phyloP scores from a whole-genome alignment of 371 early-diverging fungal genomes.

The Apophysomyces ossiformis region DNA sequence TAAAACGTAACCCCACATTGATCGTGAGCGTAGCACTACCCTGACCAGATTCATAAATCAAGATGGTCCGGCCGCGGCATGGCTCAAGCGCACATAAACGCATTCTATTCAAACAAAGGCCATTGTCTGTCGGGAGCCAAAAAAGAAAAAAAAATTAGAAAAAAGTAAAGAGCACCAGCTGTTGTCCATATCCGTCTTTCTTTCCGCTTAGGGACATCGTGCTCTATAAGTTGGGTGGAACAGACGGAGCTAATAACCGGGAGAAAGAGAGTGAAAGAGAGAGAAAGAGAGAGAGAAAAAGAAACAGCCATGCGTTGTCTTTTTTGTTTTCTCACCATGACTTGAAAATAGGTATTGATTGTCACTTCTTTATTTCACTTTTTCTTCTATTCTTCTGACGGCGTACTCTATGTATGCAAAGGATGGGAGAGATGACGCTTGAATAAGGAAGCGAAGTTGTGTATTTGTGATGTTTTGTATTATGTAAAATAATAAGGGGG shows the following conservation, averaged over 20 bases:
- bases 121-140: not conserved
- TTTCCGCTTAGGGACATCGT: not conserved
- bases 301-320: not conserved
- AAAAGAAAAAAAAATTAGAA: not conserved
- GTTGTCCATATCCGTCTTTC: not conserved
- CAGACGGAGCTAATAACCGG: not conserved
- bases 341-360: no score
- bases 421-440: no score
- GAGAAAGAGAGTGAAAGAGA: slow-evolving; percentile 7
- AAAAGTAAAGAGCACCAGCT: not conserved
- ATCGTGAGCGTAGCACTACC: slow-evolving; percentile 9
- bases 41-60: not conserved
- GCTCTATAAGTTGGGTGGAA: not conserved
- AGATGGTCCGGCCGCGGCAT: slow-evolving; percentile 7
- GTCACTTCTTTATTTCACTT: no score
- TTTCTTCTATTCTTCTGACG: no score
- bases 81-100: slow-evolving; percentile 5
- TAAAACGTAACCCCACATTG: slow-evolving; percentile 10
- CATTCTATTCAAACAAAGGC: not conserved
- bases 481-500: no score
- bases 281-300: not conserved
- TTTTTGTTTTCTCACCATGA: no score
- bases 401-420: no score
- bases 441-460: not conserved
- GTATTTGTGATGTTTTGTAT: no score